Conservation (phyloP, 371 early-diverging fungal genomes). For the Circinella minor region DNA sequence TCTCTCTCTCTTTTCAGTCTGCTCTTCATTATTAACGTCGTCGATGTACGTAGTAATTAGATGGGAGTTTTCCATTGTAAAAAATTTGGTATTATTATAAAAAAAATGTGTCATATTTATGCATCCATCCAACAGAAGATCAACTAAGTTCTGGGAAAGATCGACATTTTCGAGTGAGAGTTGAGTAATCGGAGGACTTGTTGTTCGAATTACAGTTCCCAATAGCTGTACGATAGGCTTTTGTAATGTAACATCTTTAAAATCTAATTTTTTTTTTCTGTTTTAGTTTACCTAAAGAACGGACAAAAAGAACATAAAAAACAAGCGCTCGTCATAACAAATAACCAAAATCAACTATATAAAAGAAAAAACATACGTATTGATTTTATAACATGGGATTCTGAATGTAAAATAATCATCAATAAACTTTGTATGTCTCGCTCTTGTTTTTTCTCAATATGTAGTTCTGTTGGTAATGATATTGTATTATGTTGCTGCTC, state of each 20-base stretch:
- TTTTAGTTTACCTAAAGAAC: neutral
- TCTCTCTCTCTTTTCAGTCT: neutral
- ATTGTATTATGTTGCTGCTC: neutral
- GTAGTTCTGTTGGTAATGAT: neutral
- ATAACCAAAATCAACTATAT: no score
- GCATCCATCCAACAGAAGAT: neutral
- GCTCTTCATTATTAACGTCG: neutral
- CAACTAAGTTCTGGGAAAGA: neutral
- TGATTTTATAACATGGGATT: neutral
- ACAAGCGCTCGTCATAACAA: neutral
- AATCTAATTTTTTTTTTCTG: neutral
- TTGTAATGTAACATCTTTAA: neutral
- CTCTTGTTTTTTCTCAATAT: neutral
- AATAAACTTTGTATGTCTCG: neutral
- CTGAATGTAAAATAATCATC: neutral
- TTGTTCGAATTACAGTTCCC: neutral
- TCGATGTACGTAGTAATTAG: neutral
- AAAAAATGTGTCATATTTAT: neutral
- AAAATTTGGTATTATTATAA: neutral
- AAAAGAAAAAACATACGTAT: neutral
- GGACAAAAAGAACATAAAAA: neutral
- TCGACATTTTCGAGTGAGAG: neutral
- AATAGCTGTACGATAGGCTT: neutral
- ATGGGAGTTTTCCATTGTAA: neutral
- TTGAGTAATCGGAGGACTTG: neutral